These are phyloP conservation scores for Phytophthora hybrid DNA, from an alignment of 352 stramenopile species.

Conservation along the genomic window DNA sequence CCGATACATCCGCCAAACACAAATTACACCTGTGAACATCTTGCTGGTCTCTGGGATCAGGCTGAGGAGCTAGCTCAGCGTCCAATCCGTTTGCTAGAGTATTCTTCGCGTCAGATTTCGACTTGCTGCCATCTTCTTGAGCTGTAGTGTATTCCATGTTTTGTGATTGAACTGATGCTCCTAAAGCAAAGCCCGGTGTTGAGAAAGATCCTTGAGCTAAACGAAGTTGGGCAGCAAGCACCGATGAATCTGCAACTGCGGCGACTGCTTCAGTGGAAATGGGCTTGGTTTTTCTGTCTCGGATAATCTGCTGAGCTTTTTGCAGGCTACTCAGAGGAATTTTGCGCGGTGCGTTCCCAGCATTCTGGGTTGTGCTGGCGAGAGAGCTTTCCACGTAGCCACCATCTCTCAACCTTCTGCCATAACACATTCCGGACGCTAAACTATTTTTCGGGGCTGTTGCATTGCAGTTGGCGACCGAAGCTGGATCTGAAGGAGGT, in stretches of 20 bases:
- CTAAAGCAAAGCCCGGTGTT: slow-evolving; percentile 34
- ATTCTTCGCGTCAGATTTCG: background rate
- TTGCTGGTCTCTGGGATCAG: background rate
- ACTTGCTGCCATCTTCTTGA: background rate
- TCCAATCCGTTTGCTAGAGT: background rate
- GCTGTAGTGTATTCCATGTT: background rate
- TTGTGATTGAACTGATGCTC: background rate
- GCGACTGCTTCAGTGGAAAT: slow-evolving; percentile 23
- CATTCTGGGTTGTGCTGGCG: background rate
- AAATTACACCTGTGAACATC: slow-evolving; percentile 29
- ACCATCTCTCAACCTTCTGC: slow-evolving; percentile 31
- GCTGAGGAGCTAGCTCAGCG: background rate
- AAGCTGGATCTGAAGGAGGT: background rate
- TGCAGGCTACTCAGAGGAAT: slow-evolving; percentile 15
- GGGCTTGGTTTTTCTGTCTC: slow-evolving; percentile 17
- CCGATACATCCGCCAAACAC: slow-evolving; percentile 48
- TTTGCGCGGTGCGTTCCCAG: slow-evolving; percentile 5
- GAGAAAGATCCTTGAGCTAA: slow-evolving; percentile 32
- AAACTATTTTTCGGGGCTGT: background rate
- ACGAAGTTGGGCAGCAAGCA: slow-evolving; percentile 27
- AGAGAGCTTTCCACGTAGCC: slow-evolving; percentile 24
- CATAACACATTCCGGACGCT: background rate
- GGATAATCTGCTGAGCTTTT: slow-evolving; percentile 32
- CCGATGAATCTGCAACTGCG: slow-evolving; percentile 5
- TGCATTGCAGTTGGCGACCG: background rate